Conservation (phyloP, 2,329 filamentous ascomycete species). For the Penicillium sp. region DNA sequence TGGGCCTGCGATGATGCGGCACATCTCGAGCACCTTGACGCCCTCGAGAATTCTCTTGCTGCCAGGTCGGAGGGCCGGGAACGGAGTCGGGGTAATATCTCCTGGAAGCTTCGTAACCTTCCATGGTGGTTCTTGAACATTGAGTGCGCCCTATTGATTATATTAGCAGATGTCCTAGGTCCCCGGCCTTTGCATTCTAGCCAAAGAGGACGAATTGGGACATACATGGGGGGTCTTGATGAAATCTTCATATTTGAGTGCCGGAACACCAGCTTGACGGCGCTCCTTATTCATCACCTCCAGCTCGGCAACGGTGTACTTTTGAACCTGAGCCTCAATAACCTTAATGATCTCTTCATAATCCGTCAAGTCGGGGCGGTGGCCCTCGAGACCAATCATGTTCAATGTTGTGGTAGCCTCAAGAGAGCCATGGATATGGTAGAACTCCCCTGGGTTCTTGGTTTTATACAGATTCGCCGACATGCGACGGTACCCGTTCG, state of each 20-base stretch:
- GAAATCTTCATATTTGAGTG: constrained; percentile 61
- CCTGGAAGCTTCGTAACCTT: constrained; percentile 33
- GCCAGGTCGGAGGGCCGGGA: constrained; percentile 32
- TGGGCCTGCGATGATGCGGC: constrained; percentile 74
- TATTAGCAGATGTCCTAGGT: neutral
- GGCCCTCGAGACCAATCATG: constrained; percentile 67
- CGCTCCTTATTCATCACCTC: constrained; percentile 58
- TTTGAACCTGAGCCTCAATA: constrained; percentile 60
- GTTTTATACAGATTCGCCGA: constrained; percentile 72
- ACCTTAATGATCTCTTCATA: constrained; percentile 59
- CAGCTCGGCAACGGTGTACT: constrained; percentile 55
- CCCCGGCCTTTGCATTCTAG: neutral
- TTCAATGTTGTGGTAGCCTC: constrained; percentile 67
- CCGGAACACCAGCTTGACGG: constrained; percentile 61
- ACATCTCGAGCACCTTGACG: constrained; percentile 71
- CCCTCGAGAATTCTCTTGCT: constrained; percentile 50
- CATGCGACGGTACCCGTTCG: constrained; percentile 67
- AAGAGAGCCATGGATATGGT: constrained; percentile 73
- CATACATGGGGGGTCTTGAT: constrained; percentile 55
- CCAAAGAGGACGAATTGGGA: neutral
- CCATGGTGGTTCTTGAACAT: constrained; percentile 38
- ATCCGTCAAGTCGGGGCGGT: constrained; percentile 60
- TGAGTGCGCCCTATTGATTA: constrained; percentile 29
- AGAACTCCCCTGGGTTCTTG: constrained; percentile 64
- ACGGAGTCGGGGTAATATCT: constrained; percentile 27